These are phyloP conservation scores for Sporothrix mexicana DNA, from an alignment of 2,329 filamentous ascomycete species.

Conservation along the genomic window DNA sequence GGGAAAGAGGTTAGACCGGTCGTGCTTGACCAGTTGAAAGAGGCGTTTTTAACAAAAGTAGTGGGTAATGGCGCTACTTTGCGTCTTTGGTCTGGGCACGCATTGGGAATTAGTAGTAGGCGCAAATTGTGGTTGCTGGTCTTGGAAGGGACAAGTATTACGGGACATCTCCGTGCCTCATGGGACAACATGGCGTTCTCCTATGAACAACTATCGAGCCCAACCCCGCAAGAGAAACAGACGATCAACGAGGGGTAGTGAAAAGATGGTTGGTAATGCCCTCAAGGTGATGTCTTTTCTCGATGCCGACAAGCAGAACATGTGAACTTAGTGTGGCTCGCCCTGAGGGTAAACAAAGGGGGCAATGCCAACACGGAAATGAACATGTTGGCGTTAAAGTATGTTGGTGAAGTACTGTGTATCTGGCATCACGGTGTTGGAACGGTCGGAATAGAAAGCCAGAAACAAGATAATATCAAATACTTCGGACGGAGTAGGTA, in stretches of 20 bases:
- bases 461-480: too few relatives aligned
- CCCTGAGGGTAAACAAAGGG: not conserved
- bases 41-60: not conserved
- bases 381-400: not conserved
- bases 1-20: slow-evolving; percentile 4
- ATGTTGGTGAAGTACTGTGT: not conserved
- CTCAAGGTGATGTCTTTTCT: not conserved
- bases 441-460: not conserved
- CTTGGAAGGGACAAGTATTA: not conserved
- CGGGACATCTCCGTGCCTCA: not conserved
- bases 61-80: slow-evolving; percentile 4
- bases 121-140: not conserved
- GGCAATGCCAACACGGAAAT: not conserved
- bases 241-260: slow-evolving; percentile 16
- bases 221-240: slow-evolving; percentile 3
- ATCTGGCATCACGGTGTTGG: not conserved
- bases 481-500: too few relatives aligned
- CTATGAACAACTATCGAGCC: not conserved
- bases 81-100: not conserved
- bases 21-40: slow-evolving; percentile 9
- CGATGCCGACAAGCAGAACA: not conserved
- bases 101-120: not conserved
- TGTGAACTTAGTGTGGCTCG: not conserved
- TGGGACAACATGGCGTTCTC: not conserved
- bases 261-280: slow-evolving; percentile 9